Percentiles rank a stretch among this genome's conserved stretches.
phyloP scores from a whole-genome alignment of 805 yeast species.

The Pichia scutulata region DNA sequence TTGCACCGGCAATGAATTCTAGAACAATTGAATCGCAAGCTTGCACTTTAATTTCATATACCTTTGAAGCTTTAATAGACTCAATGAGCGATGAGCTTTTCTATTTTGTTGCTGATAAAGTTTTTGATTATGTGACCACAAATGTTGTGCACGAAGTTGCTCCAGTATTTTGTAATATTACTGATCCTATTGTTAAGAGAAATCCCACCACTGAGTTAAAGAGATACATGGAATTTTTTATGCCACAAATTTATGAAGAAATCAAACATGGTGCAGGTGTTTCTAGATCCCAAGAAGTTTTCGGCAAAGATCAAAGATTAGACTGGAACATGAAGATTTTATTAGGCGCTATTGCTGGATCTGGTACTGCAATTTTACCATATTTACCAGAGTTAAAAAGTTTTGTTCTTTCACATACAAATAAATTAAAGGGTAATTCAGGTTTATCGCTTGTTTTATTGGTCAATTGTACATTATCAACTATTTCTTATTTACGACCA shows the following conservation, averaged over 20 bases:
- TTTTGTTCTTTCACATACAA: conserved; percentile 41
- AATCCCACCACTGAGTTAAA: conserved; percentile 44
- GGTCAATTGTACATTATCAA: conserved; percentile 52
- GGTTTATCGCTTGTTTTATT: conserved; percentile 52
- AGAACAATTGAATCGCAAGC: conserved; percentile 47
- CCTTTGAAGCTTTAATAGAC: conserved; percentile 45
- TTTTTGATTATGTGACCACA: conserved; percentile 51
- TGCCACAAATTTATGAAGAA: conserved; percentile 53
- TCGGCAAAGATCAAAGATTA: conserved; percentile 72
- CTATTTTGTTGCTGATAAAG: conserved; percentile 34
- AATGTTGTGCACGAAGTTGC: conserved; percentile 54
- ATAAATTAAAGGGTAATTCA: conserved; percentile 46
- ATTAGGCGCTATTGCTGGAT: conserved; percentile 63
- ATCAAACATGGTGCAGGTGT: conserved; percentile 80
- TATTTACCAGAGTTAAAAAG: conserved; percentile 39
- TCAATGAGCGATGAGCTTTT: conserved; percentile 54
- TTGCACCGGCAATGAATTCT: conserved; percentile 52
- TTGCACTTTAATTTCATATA: conserved; percentile 28
- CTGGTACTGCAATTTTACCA: conserved; percentile 43
- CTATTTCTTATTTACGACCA: conserved; percentile 54
- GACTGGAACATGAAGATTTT: conserved; percentile 64
- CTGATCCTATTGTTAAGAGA: conserved; percentile 64
- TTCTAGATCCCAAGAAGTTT: conserved; percentile 53
- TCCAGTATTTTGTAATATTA: conserved; percentile 61
- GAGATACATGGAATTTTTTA: conserved; percentile 36